These are phyloP conservation scores for Anthracocystis panici-leucophaei DNA, from an alignment of 1,284 basidiomycete species.

Conservation along the genomic window DNA sequence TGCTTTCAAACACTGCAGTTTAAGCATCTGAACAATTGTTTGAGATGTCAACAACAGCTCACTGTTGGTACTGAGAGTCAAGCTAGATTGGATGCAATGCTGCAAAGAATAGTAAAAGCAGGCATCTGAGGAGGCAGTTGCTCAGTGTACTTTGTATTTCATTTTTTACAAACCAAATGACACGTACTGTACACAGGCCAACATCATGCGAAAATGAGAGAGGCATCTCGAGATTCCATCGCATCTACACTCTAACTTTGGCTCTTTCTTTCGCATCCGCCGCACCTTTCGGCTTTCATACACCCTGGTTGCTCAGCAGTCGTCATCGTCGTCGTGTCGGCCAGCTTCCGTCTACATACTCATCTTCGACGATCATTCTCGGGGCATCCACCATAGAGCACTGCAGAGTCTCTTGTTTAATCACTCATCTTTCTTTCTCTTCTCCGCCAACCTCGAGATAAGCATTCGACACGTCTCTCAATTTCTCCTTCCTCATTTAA, in stretches of 20 bases:
- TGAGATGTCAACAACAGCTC: no score
- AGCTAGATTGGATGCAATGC: no score
- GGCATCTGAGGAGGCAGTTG: no score
- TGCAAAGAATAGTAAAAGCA: no score
- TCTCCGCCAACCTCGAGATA: not conserved
- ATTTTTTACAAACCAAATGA: no score
- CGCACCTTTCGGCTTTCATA: not conserved
- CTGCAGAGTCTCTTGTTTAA: not conserved
- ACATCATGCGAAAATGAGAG: no score
- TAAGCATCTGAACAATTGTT: no score
- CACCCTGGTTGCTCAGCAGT: not conserved
- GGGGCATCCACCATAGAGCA: not conserved
- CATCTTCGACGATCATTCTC: not conserved
- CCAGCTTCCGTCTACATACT: not conserved
- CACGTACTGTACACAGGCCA: not conserved
- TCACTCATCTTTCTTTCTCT: no score
- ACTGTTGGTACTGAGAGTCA: no score
- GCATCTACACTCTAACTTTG: not conserved
- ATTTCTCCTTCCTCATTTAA: not conserved
- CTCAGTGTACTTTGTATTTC: no score
- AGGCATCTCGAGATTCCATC: not conserved
- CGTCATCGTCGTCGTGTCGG: not conserved
- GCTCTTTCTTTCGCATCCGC: constrained; percentile 1
- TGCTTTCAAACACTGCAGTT: no score
- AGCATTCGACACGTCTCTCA: not conserved